Evolutionary conservation across 2,329 filamentous ascomycete genomes (phyloP).

Genomic region (Fusarium sp.): DNA sequence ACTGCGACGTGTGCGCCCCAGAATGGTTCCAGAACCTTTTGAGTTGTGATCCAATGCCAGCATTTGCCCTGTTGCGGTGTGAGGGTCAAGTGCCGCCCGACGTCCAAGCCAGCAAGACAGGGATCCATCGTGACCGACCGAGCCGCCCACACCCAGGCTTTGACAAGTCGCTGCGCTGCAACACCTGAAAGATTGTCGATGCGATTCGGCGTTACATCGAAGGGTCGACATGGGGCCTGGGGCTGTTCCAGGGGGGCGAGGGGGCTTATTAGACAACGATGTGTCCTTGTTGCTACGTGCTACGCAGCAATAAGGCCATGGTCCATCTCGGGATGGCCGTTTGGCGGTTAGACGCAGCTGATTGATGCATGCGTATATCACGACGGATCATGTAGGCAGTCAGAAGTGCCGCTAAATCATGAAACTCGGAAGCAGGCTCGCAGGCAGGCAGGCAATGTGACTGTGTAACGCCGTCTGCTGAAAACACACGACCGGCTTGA

Average conservation of each 20-base stretch:
- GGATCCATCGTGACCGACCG: not conserved
- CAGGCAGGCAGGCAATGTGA: not conserved
- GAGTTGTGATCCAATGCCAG: not conserved
- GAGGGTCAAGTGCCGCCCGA: not conserved
- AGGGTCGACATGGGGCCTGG: constrained; percentile 12
- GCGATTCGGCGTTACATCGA: constrained; percentile 42
- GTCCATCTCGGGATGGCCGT: constrained; percentile 11
- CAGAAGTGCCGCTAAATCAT: constrained; percentile 16
- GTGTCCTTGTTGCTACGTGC: not conserved
- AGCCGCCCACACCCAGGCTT: not conserved
- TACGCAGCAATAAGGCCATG: not conserved
- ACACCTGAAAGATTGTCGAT: constrained; percentile 39
- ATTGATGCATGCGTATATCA: not conserved
- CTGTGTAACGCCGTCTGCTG: constrained; percentile 10
- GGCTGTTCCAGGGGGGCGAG: constrained; percentile 5
- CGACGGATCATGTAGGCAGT: not conserved
- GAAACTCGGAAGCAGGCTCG: constrained; percentile 11
- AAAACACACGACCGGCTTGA: constrained; percentile 11
- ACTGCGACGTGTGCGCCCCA: not conserved
- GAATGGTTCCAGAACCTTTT: constrained; percentile 9
- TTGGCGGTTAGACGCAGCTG: not conserved
- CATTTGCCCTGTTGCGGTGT: constrained; percentile 1
- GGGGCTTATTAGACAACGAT: not conserved
- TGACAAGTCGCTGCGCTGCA: constrained; percentile 26
- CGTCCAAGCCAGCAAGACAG: constrained; percentile 14